Evolutionary conservation across 495 filamentous ascomycete species (phyloP), one percentile per base, ranked within the genome.

Genomic region (Aspergillus indologenus): DNA sequence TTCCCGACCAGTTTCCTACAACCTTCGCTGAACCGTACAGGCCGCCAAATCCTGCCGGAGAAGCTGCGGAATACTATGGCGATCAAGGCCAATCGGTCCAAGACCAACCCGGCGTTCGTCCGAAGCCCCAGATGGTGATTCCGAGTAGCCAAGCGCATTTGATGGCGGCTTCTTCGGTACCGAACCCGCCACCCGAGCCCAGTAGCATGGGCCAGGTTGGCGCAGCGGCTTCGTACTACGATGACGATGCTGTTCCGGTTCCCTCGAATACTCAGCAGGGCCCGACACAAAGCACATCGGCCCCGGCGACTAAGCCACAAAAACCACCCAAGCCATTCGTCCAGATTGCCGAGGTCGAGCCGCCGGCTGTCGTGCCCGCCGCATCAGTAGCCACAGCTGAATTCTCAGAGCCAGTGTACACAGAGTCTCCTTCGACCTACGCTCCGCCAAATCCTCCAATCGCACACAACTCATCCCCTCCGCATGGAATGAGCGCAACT

Each of bases 21-120:
- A 56, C 67, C 17, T 72, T 65, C 29, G 58, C 83, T 11, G 65
- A 72, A 23, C 80, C 81, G 23, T 85, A 81, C 59, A 74, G 70
- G 51, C 82, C 81, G n/a, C 74, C 75, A n/a, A 74, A 83, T 44
- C 76, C 75, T 53, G 72, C 72, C 5, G 85, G 85, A 24, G 77
- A 79, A n/a, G 86, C 86, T 2, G 82, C 86, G 21, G 84, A 87
- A 47, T 89, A 86, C 65, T 88, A 88, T 60, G 79, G 80, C 18
- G 86, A 88, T 67, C 81, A 84, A 65, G 86, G 85, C 0, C 73
- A 87, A 62, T 86, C 83, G 14, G 84, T 87, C 12, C 62, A 69
- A n/a, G 57, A 75, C 1, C 86, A 88, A 67, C 85, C 86, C 2
- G 85, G 86, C 40, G 71, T 84, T 5, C 78, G 85, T 29, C 78